These are phyloP conservation scores for Sarcomyxa edulis DNA, from an alignment of 768 basidiomycete species.

Conservation along the genomic window DNA sequence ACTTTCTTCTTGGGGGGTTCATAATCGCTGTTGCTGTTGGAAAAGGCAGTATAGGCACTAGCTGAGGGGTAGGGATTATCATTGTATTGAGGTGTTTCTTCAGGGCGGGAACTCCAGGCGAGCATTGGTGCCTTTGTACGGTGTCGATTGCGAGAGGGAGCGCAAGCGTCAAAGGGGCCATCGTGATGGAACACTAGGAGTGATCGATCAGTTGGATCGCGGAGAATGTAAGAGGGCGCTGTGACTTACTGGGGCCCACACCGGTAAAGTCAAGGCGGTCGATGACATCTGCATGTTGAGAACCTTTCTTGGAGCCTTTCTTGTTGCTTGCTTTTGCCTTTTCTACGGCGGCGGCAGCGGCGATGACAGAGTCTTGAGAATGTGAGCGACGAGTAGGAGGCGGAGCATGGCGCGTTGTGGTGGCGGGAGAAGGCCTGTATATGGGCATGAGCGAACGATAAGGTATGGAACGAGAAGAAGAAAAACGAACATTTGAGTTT, in stretches of 20 bases:
- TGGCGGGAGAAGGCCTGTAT: slow-evolving; percentile 11
- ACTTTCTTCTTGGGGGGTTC: slow-evolving; percentile 79
- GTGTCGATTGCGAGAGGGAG: slow-evolving; percentile 82
- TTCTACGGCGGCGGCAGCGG: slow-evolving; percentile 19
- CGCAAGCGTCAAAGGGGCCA: slow-evolving; percentile 89
- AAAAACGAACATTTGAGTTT: slow-evolving; percentile 46
- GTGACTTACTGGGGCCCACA: slow-evolving; percentile 71
- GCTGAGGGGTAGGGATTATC: slow-evolving; percentile 49
- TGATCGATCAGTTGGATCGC: slow-evolving; percentile 14
- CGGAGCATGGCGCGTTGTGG: slow-evolving; percentile 14
- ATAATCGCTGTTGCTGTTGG: slow-evolving; percentile 36
- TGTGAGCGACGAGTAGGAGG: slow-evolving; percentile 34
- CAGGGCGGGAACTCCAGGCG: slow-evolving; percentile 54
- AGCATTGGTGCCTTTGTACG: slow-evolving; percentile 78
- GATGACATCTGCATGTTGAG: slow-evolving; percentile 83
- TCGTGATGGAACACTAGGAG: slow-evolving; percentile 84
- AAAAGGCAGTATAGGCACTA: slow-evolving; percentile 39
- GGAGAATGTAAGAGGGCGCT: slow-evolving; percentile 8
- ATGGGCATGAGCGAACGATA: slow-evolving; percentile 1
- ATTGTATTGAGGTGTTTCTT: slow-evolving; percentile 33
- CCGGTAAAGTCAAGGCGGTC: slow-evolving; percentile 85
- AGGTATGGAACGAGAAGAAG: slow-evolving; percentile 9
- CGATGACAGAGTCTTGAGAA: slow-evolving; percentile 37
- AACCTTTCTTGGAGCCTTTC: slow-evolving; percentile 60
- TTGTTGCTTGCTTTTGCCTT: slow-evolving; percentile 36